Percentiles rank a stretch among this genome's conserved stretches.
Evolutionary conservation across 495 filamentous ascomycete species (phyloP).

Genomic region (Xylaria grammica): DNA sequence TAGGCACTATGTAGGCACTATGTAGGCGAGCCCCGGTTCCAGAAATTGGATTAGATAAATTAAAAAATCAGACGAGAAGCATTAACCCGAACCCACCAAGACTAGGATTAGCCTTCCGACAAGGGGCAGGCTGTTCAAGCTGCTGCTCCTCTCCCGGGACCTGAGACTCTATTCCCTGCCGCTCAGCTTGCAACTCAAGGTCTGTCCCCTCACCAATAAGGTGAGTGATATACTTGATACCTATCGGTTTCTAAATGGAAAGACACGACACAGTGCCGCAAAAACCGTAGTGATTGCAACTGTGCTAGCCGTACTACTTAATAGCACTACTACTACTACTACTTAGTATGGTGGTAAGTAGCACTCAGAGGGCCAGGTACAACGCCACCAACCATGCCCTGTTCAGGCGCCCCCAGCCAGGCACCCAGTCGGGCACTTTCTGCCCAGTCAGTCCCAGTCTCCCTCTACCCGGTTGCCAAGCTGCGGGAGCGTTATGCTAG

Average conservation of each 20-base stretch:
- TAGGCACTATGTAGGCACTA: too few species aligned
- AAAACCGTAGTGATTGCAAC: slow-evolving; percentile 6
- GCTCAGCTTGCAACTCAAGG: neutral
- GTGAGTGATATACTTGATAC: too few species aligned
- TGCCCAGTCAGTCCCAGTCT: too few species aligned
- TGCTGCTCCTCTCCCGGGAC: neutral
- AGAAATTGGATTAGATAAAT: slow-evolving; percentile 6
- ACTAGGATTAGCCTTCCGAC: neutral
- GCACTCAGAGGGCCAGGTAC: too few species aligned
- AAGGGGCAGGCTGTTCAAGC: neutral
- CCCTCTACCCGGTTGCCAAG: slow-evolving; percentile 9
- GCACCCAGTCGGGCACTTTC: too few species aligned
- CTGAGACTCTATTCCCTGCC: neutral
- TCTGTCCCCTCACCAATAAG: neutral
- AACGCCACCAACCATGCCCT: too few species aligned
- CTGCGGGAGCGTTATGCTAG: slow-evolving; percentile 13
- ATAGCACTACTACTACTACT: too few species aligned
- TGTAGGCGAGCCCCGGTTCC: slow-evolving; percentile 1
- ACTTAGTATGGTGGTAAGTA: too few species aligned
- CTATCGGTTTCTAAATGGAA: neutral
- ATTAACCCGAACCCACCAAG: slow-evolving; percentile 25
- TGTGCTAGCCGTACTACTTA: too few species aligned
- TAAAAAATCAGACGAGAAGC: neutral
- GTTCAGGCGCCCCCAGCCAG: neutral
- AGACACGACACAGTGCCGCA: neutral